Base-by-base conservation (phyloP, 2,329 filamentous ascomycete genomes). In the Monosporascus sp. region DNA sequence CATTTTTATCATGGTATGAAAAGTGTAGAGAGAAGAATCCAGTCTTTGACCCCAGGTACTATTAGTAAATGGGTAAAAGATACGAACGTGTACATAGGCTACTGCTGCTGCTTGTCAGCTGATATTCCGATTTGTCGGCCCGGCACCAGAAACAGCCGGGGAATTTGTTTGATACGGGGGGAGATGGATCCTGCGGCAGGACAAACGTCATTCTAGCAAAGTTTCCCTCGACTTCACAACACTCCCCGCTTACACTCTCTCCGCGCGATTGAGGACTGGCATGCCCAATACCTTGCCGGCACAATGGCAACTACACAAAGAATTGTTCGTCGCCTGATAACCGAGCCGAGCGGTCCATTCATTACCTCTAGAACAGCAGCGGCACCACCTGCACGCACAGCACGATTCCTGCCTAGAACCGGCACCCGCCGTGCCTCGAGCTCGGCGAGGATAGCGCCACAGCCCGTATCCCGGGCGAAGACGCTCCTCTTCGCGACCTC, bases 401-500 rank as follows among this genome's bases (percentile, higher is more conserved):
- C 16, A 36, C 26, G 19, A 37, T 47, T 59, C n/a, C 37, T 54
- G 49, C 55, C 59, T 22, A 61, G 52, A 52, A 52, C 56, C 19
- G 51, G 54, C 19, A 52, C 53, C 24, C 63, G 64, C 41, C 27
- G 58, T 31, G 58, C 58, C 22, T 63, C 61, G 37, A 62, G 60
- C 34, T 49, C 56, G 3, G 41, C 58, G 37, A 49, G 16, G 17
- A 56, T 63, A 48, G 63, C 64, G 45, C 65, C 63, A 56, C 57
- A 53, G n/a, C 57, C 61, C 27, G 55, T 65, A 37, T 68, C 70
- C 41, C 62, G 66, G 27, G 53, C 69, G 48, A 76, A 73, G 57
- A 65, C 69, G 8, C 56, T 73, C 24, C 56, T 77, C 22, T 75
- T 75, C 56, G 66, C 74, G 48, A 67, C 73, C 31, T 69, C 72